Base-by-base conservation (phyloP, 192 early-diverging fungal species). In the Coemansia sp. region DNA sequence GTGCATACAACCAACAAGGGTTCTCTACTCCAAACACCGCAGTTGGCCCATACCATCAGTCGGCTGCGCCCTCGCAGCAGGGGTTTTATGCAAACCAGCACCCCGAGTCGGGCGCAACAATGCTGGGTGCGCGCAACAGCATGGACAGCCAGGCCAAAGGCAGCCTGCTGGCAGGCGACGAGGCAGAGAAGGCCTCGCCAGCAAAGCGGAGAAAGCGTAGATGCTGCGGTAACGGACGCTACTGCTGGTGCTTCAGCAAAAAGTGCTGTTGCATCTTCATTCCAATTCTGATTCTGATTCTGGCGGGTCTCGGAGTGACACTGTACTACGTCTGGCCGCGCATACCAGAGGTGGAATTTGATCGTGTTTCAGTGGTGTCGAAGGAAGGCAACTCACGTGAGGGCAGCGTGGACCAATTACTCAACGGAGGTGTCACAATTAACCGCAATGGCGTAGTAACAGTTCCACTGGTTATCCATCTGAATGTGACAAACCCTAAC, bases 401-500 rank as follows among this genome's bases (percentile, higher is more conserved):
- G 23, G 56, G 24, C 25, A 49, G 58, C 18, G 70, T 68, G 14
- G 54, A 61, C 48, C 56, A 78, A 54, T 31, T 76, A 53, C 53
- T 74, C 26, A 65, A 65, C 51, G 30, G 34, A 12, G 59, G 64
- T 8, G 64, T 64, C 8, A 62, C 49, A 4, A 68, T 82, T n/a
- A 69, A 77, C 65, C 71, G 75, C 31, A n/a, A 69, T 18, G 80
- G 80, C 62, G 63, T 74, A 34, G 75, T 82, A 21, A 74, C 78
- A 0, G 68, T 84, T 38, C 82, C 82, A 54, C 72, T 84, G 49
- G 62, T 81, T 7, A 78, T 84, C 61, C 72, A 78, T 41, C 66
- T 84, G 34, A 73, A 72, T 28, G 75, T 81, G 9, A 78, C 72
- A 32, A 84, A 84, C 65, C 82, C 82, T 21, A 84, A 84, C 69